Conservation (phyloP, 2,329 filamentous ascomycete species). For the Orbilia blumenaviensis region DNA sequence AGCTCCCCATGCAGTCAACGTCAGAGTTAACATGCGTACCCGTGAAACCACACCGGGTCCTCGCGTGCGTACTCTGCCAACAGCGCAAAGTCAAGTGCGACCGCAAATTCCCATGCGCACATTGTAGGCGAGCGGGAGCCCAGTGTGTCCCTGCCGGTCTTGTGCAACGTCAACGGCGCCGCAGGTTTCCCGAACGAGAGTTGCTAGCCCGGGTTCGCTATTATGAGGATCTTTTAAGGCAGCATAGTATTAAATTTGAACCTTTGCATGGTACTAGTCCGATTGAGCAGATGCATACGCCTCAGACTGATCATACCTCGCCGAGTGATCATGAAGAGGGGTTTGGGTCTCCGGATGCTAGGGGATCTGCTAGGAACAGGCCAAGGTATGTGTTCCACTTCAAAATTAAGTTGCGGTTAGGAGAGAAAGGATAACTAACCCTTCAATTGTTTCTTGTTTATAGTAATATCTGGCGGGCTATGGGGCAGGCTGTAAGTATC, state of each 20-base stretch:
- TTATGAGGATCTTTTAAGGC: conserved; percentile 73
- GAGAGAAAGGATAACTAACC: no score
- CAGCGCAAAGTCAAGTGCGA: conserved; percentile 80
- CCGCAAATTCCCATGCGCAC: conserved; percentile 75
- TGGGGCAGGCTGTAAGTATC: conserved; percentile 62
- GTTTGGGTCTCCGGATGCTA: not conserved
- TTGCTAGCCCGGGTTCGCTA: conserved; percentile 74
- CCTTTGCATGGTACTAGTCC: conserved; percentile 69
- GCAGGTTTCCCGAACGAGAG: conserved; percentile 74
- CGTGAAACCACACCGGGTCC: conserved; percentile 60
- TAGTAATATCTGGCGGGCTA: conserved; percentile 65
- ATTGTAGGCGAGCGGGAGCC: conserved; percentile 71
- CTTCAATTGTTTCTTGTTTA: not conserved
- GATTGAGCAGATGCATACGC: conserved; percentile 12
- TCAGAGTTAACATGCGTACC: conserved; percentile 54
- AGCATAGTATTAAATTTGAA: conserved; percentile 75
- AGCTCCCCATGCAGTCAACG: conserved; percentile 69
- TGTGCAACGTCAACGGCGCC: conserved; percentile 65
- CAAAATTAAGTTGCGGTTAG: no score
- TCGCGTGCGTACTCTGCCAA: conserved; percentile 76
- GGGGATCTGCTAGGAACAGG: not conserved
- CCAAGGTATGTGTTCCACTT: conserved; percentile 8
- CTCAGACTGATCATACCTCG: conserved; percentile 60
- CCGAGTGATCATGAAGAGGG: conserved; percentile 55
- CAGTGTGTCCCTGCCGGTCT: conserved; percentile 71